Conservation (phyloP, 176 grass and related monocot genomes). For the Rhipidocladum racemiflorum region DNA sequence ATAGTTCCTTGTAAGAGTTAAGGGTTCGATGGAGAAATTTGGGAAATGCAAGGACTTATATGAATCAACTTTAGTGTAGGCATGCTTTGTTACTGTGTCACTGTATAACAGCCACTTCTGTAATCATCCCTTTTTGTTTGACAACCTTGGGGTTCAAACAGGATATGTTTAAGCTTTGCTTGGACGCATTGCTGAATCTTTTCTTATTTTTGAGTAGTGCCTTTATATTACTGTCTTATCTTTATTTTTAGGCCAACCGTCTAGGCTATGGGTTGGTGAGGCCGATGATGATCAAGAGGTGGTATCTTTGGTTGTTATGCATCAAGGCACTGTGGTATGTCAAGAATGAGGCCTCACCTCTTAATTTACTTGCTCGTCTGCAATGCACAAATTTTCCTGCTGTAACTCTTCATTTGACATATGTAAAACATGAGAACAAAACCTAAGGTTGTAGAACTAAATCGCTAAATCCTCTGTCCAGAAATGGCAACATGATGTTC, state of each 20-base stretch:
- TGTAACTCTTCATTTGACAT: conserved; percentile 14
- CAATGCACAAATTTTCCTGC: conserved; percentile 19
- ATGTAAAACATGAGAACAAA: conserved; percentile 3
- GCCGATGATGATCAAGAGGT: conserved; percentile 68
- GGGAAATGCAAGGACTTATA: not conserved
- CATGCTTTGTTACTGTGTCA: not conserved
- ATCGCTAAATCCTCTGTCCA: conserved; percentile 15
- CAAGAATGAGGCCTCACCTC: not conserved
- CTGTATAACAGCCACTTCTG: conserved; percentile 5
- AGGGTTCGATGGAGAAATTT: conserved; percentile 3
- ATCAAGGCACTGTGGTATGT: conserved; percentile 52
- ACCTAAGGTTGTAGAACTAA: conserved; percentile 1
- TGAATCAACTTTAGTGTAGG: not conserved
- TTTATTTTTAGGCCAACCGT: conserved; percentile 51
- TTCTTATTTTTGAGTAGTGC: conserved; percentile 11
- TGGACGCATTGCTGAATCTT: conserved; percentile 10
- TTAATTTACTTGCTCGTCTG: conserved; percentile 16
- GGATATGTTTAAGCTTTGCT: conserved; percentile 19
- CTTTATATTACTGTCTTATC: conserved; percentile 25
- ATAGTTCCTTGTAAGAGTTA: not conserved
- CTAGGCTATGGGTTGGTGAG: conserved; percentile 74
- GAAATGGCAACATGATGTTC: not conserved
- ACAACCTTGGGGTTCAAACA: not conserved
- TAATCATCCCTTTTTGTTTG: conserved; percentile 8
- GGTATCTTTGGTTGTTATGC: conserved; percentile 79